Evolutionary conservation across 352 stramenopile species (phyloP).

Genomic region (Pythium aristosporum): DNA sequence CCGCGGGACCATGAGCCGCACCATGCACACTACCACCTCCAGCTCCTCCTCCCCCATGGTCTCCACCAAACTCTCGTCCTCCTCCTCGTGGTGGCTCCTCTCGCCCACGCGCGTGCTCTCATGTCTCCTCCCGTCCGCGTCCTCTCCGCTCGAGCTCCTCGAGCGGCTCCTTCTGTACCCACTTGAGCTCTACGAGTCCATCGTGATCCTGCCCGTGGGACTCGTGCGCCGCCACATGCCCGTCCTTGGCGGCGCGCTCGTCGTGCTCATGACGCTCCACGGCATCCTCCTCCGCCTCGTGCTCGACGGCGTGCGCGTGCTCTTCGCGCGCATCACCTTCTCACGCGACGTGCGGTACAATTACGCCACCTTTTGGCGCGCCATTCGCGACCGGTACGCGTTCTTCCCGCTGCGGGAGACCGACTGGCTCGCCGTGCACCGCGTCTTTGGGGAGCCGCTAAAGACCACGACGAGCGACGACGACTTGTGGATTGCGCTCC

Average conservation of each 20-base stretch:
- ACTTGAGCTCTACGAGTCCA: conserved; percentile 71
- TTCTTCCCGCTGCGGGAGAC: conserved; percentile 44
- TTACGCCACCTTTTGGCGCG: conserved; percentile 72
- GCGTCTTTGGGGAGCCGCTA: conserved; percentile 71
- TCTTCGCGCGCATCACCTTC: conserved; percentile 72
- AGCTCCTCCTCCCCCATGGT: background rate
- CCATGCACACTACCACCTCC: conserved; percentile 4
- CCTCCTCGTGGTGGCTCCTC: conserved; percentile 16
- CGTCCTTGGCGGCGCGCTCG: conserved; percentile 64
- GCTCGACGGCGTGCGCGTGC: conserved; percentile 57
- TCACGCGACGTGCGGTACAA: conserved; percentile 62
- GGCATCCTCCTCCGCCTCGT: conserved; percentile 68
- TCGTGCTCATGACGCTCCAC: conserved; percentile 77
- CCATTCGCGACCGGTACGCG: conserved; percentile 70
- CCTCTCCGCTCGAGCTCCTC: conserved; percentile 43
- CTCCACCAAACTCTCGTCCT: conserved; percentile 2
- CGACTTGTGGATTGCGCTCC: conserved; percentile 76
- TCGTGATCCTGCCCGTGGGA: conserved; percentile 73
- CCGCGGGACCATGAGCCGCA: background rate
- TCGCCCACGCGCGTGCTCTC: conserved; percentile 15
- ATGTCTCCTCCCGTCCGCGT: conserved; percentile 10
- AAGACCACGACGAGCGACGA: conserved; percentile 63
- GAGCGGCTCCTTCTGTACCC: conserved; percentile 60
- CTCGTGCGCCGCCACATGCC: conserved; percentile 77
- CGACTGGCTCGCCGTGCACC: conserved; percentile 62